Evolutionary conservation across 257 asterid species (phyloP).

Genomic region (Solanum ossicruentum): DNA sequence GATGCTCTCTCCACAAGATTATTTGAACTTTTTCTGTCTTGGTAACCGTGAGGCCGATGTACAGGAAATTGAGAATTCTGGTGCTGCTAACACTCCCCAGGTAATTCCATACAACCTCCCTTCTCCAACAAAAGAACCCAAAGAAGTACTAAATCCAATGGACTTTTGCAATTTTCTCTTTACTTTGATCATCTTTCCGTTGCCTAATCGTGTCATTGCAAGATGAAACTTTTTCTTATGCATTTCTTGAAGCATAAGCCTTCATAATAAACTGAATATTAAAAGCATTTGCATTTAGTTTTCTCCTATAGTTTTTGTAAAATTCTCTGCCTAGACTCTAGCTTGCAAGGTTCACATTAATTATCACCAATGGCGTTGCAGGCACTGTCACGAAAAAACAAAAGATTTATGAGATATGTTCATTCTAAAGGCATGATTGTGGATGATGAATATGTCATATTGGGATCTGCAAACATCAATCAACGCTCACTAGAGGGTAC

Average conservation of each 20-base stretch:
- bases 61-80: conserved; percentile 19
- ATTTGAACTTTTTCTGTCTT: conserved; percentile 78
- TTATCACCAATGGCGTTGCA: conserved; percentile 11
- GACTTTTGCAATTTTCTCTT: neutral
- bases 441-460: conserved; percentile 74
- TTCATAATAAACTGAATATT: neutral
- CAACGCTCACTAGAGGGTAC: conserved; percentile 93
- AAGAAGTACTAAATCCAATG: neutral
- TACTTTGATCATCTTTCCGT: neutral
- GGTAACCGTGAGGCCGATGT: conserved; percentile 76
- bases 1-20: conserved; percentile 86
- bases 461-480: conserved; percentile 92
- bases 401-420: conserved; percentile 94
- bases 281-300: neutral
- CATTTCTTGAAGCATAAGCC: neutral
- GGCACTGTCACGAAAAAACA: conserved; percentile 61
- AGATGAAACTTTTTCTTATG: neutral
- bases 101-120: conserved; percentile 9
- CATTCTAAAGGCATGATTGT: conserved; percentile 98
- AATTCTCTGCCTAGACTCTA: neutral
- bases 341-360: neutral
- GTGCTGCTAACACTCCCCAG: conserved; percentile 71
- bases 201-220: neutral
- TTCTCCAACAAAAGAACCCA: neutral
- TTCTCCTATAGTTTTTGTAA: neutral